These are phyloP conservation scores for Binderoboletus segoi DNA, from an alignment of 1,284 basidiomycete species.

Conservation along the genomic window DNA sequence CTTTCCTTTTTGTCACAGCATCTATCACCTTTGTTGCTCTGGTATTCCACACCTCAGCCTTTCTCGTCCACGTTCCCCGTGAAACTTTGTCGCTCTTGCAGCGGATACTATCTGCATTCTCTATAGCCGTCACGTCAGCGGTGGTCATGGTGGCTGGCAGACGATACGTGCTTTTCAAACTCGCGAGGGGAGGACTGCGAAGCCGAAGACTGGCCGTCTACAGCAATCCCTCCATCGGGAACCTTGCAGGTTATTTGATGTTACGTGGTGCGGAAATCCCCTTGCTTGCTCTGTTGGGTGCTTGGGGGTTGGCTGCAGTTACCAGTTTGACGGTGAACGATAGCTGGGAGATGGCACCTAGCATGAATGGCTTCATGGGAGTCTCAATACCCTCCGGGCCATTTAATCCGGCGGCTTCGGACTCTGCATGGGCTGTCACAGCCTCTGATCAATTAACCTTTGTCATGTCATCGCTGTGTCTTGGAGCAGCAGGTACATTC, in stretches of 20 bases:
- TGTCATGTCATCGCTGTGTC: constrained; percentile 9
- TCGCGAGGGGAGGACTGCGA: neutral
- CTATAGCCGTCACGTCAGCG: too few species aligned
- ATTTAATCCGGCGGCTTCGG: neutral
- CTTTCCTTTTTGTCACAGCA: neutral
- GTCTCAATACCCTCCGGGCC: constrained; percentile 4
- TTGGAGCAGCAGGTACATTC: neutral
- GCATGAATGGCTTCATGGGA: accelerated
- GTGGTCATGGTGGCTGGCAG: too few species aligned
- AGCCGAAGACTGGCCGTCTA: constrained; percentile 6
- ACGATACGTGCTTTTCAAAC: neutral
- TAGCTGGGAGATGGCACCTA: constrained; percentile 4
- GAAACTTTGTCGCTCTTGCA: neutral
- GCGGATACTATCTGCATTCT: too few species aligned
- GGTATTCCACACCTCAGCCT: neutral
- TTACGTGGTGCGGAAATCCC: neutral
- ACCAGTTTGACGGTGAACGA: constrained; percentile 18
- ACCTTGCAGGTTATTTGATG: neutral
- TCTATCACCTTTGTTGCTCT: constrained; percentile 4
- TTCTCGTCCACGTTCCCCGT: neutral
- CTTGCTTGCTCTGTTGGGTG: neutral
- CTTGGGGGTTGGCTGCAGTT: constrained; percentile 2
- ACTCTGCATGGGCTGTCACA: constrained; percentile 2
- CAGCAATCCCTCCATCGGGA: neutral
- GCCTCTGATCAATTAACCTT: constrained; percentile 6